Conservation (phyloP, 768 basidiomycete genomes). For the Dictyophora rubrovolvata region DNA sequence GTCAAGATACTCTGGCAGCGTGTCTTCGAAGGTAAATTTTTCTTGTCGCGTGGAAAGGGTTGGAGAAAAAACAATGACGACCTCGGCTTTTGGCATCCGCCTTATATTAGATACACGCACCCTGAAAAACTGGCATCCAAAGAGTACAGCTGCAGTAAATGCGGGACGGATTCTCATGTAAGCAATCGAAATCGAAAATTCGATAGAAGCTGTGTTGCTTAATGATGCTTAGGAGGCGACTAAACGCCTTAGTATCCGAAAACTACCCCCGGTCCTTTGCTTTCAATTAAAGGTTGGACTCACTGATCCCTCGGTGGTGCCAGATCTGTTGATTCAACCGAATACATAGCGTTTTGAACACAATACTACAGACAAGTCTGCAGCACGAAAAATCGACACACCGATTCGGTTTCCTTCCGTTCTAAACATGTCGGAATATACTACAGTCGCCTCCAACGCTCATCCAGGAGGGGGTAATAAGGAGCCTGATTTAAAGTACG, state of each 20-base stretch:
- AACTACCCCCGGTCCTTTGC: constrained; percentile 80
- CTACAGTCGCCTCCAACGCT: constrained; percentile 37
- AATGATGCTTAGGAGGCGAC: constrained; percentile 49
- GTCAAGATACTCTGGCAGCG: constrained; percentile 56
- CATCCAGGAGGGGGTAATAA: background rate
- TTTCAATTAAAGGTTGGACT: constrained; percentile 73
- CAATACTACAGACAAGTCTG: constrained; percentile 57
- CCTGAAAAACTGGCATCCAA: constrained; percentile 75
- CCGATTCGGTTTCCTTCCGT: constrained; percentile 72
- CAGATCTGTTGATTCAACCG: background rate
- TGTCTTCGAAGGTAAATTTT: constrained; percentile 58
- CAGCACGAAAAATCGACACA: constrained; percentile 77
- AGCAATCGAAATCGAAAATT: constrained; percentile 16
- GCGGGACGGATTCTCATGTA: constrained; percentile 59
- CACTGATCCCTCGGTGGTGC: background rate
- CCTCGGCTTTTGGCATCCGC: constrained; percentile 3
- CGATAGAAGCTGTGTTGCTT: constrained; percentile 4
- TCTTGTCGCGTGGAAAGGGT: too few relatives aligned
- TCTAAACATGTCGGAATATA: constrained; percentile 85
- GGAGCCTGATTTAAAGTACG: background rate
- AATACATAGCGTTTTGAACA: constrained; percentile 79
- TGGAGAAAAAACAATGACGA: background rate
- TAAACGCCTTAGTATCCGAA: constrained; percentile 76
- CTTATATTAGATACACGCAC: constrained; percentile 58
- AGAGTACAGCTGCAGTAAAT: constrained; percentile 78